These are phyloP conservation scores for Penicillium cataractarum DNA, from an alignment of 495 filamentous ascomycete species.

Conservation along the genomic window DNA sequence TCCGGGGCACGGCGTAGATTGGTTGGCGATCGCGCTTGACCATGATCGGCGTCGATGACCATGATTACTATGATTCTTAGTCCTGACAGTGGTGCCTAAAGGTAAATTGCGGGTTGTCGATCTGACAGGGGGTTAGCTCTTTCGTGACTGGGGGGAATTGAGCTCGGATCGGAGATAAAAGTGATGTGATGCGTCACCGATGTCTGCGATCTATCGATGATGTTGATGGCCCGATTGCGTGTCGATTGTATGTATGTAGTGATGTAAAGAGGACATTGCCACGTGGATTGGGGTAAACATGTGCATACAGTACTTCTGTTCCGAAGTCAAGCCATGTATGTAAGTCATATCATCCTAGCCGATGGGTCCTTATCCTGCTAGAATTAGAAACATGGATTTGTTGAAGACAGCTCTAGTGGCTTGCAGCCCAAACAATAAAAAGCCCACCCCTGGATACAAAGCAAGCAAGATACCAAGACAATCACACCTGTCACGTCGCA, in stretches of 20 bases:
- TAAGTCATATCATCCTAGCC: constrained; percentile 1
- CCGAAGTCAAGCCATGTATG: not conserved
- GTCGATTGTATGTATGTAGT: too few species aligned
- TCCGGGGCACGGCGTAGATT: constrained; percentile 10
- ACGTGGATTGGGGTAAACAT: constrained; percentile 14
- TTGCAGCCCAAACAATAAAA: not conserved
- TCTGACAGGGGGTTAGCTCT: not conserved
- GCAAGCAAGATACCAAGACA: not conserved
- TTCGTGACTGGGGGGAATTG: not conserved
- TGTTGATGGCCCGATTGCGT: not conserved
- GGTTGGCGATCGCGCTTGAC: constrained; percentile 10
- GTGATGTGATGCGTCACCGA: constrained; percentile 6
- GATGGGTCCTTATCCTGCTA: not conserved
- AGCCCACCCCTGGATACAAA: not conserved
- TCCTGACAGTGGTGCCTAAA: not conserved
- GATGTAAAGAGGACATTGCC: too few species aligned
- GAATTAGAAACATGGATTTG: not conserved
- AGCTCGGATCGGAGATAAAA: not conserved
- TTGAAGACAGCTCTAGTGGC: not conserved
- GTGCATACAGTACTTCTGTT: constrained; percentile 4
- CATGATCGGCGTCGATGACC: not conserved
- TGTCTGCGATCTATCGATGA: constrained; percentile 9
- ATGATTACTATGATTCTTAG: not conserved
- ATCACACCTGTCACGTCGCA: not conserved
- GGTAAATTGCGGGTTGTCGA: not conserved